Conservation (phyloP, 805 yeast species). For the Cyberlindnera subsufficiens region DNA sequence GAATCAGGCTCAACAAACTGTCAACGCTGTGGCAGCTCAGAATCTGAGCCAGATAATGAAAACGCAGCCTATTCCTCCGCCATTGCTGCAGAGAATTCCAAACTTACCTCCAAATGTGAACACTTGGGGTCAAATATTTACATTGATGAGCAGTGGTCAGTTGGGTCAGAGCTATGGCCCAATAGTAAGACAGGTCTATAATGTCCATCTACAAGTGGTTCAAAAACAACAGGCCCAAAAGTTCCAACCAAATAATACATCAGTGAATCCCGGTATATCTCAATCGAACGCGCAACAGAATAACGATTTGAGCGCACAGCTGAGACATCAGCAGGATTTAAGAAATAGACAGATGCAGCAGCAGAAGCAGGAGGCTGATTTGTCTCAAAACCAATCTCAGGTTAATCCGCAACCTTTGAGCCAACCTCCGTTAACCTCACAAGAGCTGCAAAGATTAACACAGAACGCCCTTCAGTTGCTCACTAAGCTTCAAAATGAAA, state of each 20-base stretch:
- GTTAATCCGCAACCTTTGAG: conserved; percentile 21
- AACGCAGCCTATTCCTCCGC: conserved; percentile 67
- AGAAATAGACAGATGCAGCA: conserved; percentile 27
- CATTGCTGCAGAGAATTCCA: conserved; percentile 60
- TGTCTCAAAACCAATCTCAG: conserved; percentile 10
- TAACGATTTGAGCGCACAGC: conserved; percentile 16
- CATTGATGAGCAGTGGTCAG: conserved; percentile 50
- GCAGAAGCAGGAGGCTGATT: conserved; percentile 22
- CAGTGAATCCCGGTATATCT: conserved; percentile 5
- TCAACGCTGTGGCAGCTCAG: not conserved
- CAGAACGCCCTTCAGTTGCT: conserved; percentile 20
- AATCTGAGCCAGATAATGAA: conserved; percentile 37
- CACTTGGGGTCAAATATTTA: conserved; percentile 78
- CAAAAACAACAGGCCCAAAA: conserved; percentile 38
- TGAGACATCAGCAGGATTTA: conserved; percentile 28
- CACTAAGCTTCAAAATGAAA: conserved; percentile 19
- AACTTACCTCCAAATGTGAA: conserved; percentile 70
- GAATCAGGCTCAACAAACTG: conserved; percentile 4
- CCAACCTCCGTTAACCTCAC: conserved; percentile 11
- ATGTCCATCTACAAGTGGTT: conserved; percentile 56
- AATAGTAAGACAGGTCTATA: conserved; percentile 60
- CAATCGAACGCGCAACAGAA: not conserved
- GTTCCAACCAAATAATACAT: conserved; percentile 9
- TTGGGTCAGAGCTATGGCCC: conserved; percentile 54
- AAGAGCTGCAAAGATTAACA: conserved; percentile 16